These are phyloP conservation scores for Naegleria fowleri DNA, from an alignment of 208 protist species.

Conservation along the genomic window DNA sequence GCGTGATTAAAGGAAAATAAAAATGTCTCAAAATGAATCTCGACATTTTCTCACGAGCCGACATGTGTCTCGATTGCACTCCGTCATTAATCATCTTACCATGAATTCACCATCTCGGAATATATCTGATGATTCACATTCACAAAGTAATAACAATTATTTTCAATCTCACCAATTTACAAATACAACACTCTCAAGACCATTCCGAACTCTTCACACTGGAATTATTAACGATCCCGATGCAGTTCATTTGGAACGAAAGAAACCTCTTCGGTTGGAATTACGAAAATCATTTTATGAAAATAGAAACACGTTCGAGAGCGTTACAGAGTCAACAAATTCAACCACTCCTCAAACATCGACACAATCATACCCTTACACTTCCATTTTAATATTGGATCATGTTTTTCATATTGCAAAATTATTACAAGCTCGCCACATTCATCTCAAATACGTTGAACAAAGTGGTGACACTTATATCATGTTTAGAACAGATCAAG, in stretches of 20 bases:
- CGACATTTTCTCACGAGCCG: too few species aligned
- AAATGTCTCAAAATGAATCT: too few species aligned
- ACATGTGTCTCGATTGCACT: too few species aligned
- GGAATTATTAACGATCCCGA: slow-evolving; percentile 26
- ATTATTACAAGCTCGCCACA: neutral
- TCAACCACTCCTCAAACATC: neutral
- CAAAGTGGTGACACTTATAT: slow-evolving; percentile 11
- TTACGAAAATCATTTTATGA: neutral
- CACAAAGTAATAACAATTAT: too few species aligned
- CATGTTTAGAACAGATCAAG: slow-evolving; percentile 30
- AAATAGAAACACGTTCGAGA: neutral
- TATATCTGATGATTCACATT: too few species aligned
- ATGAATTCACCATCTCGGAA: too few species aligned
- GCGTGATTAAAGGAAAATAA: too few species aligned
- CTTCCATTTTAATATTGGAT: slow-evolving; percentile 21
- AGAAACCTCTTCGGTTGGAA: neutral
- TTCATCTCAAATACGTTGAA: slow-evolving; percentile 33
- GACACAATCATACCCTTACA: neutral
- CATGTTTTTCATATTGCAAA: slow-evolving; percentile 26
- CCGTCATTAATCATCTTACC: too few species aligned
- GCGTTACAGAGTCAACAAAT: neutral
- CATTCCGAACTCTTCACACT: slow-evolving; percentile 8
- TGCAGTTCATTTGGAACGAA: neutral
- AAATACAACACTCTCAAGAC: neutral
- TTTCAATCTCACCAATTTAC: neutral